These are phyloP conservation scores for Suillus tomentosus DNA, from an alignment of 768 basidiomycete genomes.

Conservation along the genomic window DNA sequence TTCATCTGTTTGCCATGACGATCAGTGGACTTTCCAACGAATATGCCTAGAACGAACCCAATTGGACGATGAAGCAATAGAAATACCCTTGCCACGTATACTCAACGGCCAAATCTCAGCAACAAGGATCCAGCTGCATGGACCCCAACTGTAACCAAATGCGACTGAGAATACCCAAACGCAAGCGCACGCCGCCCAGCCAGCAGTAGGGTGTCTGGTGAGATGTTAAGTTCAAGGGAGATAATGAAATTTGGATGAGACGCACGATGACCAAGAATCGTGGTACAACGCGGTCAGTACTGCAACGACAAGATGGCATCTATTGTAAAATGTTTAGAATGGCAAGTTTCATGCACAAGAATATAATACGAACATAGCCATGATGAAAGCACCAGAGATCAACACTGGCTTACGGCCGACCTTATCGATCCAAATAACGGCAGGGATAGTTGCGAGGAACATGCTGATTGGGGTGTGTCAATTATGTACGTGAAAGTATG, in stretches of 20 bases:
- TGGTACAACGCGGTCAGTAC: constrained; percentile 62
- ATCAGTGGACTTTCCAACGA: neutral
- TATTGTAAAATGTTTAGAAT: constrained; percentile 27
- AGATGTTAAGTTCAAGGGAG: neutral
- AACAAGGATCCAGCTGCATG: constrained; percentile 76
- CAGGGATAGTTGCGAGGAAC: constrained; percentile 78
- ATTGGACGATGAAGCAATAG: constrained; percentile 75
- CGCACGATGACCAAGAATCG: constrained; percentile 52
- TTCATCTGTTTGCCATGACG: constrained; percentile 54
- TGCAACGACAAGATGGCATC: constrained; percentile 72
- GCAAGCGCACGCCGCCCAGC: constrained; percentile 69
- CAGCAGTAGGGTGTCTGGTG: constrained; percentile 46
- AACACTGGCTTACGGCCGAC: constrained; percentile 74
- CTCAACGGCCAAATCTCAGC: constrained; percentile 76
- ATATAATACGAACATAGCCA: constrained; percentile 53
- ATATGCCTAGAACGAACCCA: constrained; percentile 47
- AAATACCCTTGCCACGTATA: constrained; percentile 74
- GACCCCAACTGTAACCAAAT: constrained; percentile 82
- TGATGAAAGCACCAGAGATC: constrained; percentile 72
- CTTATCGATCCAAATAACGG: constrained; percentile 80
- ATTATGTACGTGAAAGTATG: neutral
- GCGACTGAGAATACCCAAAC: constrained; percentile 77
- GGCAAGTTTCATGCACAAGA: constrained; percentile 15
- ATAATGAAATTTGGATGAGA: constrained; percentile 14
- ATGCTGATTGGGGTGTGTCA: constrained; percentile 43